Percentiles rank a stretch among this genome's conserved stretches.
phyloP scores from a whole-genome alignment of 805 yeast species.

The Lipomyces orientalis region DNA sequence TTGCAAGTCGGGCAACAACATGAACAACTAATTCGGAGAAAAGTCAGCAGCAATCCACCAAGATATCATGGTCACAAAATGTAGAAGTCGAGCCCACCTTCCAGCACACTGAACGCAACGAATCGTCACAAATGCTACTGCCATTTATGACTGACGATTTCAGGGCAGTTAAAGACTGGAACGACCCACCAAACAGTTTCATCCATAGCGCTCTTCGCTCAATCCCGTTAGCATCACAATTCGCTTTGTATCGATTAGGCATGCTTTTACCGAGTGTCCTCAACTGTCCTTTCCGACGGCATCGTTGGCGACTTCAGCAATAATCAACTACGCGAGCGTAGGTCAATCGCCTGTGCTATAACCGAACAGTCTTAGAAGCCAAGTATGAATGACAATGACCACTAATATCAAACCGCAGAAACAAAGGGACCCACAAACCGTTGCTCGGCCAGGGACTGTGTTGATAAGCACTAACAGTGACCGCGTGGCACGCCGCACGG shows the following conservation, averaged over 20 bases:
- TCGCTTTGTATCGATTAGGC: not conserved
- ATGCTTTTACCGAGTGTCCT: not conserved
- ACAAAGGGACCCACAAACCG: not conserved
- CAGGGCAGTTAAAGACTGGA: conserved; percentile 26
- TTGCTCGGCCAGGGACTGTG: not conserved
- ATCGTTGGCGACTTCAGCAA: not conserved
- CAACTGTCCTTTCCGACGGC: not conserved
- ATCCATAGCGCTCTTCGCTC: conserved; percentile 22
- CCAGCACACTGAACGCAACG: conserved; percentile 34
- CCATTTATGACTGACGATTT: conserved; percentile 32
- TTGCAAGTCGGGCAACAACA: conserved; percentile 33
- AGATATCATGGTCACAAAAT: not conserved
- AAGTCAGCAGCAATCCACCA: not conserved
- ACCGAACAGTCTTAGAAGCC: not conserved
- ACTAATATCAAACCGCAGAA: not conserved
- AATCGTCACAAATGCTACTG: conserved; percentile 23
- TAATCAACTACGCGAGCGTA: not conserved
- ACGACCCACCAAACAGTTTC: conserved; percentile 17
- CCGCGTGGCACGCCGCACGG: not conserved
- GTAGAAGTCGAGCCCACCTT: conserved; percentile 19
- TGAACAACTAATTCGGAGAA: conserved; percentile 18
- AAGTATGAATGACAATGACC: not conserved
- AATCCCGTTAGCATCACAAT: not conserved
- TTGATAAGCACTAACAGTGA: not conserved
- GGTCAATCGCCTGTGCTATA: not conserved